A percentile compares a stretch with the other conserved stretches of the same genome.
These are phyloP conservation scores for Starmerella apis DNA, from an alignment of 805 yeast species.

Conservation along the genomic window DNA sequence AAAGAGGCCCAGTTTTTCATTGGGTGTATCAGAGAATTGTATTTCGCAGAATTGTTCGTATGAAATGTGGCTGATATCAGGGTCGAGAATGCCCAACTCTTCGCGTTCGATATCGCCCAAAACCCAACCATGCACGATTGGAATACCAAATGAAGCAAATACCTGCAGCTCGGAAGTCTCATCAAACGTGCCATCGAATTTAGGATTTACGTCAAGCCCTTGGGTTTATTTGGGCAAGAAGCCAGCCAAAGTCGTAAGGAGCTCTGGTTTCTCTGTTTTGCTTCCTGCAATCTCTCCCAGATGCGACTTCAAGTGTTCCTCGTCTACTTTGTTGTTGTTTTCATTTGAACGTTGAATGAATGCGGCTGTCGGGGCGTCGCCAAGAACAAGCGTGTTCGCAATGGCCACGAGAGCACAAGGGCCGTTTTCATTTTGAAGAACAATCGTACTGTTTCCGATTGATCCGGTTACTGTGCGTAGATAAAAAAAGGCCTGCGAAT, in stretches of 20 bases:
- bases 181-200: constrained; percentile 51
- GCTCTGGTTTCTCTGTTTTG: constrained; percentile 28
- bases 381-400: constrained; percentile 54
- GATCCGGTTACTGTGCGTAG: neutral
- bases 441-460: constrained; percentile 32
- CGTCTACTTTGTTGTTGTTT: neutral
- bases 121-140: constrained; percentile 77
- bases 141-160: constrained; percentile 49
- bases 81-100: constrained; percentile 31
- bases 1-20: constrained; percentile 39
- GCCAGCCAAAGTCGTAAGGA: constrained; percentile 35
- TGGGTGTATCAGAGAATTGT: constrained; percentile 46
- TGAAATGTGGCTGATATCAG: constrained; percentile 26
- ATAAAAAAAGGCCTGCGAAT: neutral
- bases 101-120: constrained; percentile 26
- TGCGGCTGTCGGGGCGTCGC: constrained; percentile 29
- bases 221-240: constrained; percentile 53
- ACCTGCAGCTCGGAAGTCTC: constrained; percentile 45
- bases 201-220: constrained; percentile 66
- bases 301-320: constrained; percentile 2
- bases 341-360: neutral
- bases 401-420: constrained; percentile 82
- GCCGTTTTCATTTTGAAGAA: constrained; percentile 72
- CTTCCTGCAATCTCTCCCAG: constrained; percentile 19
- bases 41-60: constrained; percentile 48